A percentile compares a stretch with the other conserved stretches of the same genome.
Conservation (phyloP, 2,329 filamentous ascomycete species). For the Eurotiales sp. region DNA sequence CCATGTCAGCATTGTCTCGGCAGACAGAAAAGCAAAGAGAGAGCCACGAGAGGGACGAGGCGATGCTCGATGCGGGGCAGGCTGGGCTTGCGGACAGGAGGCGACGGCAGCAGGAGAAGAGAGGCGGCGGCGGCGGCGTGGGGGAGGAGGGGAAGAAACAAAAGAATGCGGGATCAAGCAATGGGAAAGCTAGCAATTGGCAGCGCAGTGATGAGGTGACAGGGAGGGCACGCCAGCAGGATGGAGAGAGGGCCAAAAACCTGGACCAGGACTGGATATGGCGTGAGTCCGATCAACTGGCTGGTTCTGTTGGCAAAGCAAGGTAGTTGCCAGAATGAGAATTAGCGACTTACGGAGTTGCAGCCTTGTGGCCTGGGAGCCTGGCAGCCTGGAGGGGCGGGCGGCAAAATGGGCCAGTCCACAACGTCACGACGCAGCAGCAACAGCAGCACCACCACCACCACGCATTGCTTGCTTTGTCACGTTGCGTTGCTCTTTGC, state of each 20-base stretch:
- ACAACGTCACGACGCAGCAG: neutral
- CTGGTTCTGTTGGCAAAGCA: neutral
- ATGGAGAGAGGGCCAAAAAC: neutral
- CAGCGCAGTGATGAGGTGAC: neutral
- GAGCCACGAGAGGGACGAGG: neutral
- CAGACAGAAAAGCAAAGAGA: neutral
- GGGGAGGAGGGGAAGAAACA: neutral
- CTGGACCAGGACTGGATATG: too few relatives aligned
- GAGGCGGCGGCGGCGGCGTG: neutral
- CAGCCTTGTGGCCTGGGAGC: conserved; percentile 6
- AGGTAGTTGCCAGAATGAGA: conserved; percentile 13
- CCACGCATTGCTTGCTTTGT: neutral
- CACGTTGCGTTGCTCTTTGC: too few relatives aligned
- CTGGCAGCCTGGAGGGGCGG: neutral
- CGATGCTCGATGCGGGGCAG: conserved; percentile 6
- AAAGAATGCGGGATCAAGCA: conserved; percentile 8
- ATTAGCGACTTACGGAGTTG: conserved; percentile 15
- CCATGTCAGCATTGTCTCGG: conserved; percentile 49
- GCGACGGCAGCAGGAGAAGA: neutral
- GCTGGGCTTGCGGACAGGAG: neutral
- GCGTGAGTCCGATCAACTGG: too few relatives aligned
- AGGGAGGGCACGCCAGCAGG: neutral
- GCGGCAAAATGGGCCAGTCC: neutral
- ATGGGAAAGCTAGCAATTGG: neutral
- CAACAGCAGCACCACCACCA: neutral